Conservation (phyloP, 2,329 filamentous ascomycete species). For the Phyllosticta citribraziliensis region DNA sequence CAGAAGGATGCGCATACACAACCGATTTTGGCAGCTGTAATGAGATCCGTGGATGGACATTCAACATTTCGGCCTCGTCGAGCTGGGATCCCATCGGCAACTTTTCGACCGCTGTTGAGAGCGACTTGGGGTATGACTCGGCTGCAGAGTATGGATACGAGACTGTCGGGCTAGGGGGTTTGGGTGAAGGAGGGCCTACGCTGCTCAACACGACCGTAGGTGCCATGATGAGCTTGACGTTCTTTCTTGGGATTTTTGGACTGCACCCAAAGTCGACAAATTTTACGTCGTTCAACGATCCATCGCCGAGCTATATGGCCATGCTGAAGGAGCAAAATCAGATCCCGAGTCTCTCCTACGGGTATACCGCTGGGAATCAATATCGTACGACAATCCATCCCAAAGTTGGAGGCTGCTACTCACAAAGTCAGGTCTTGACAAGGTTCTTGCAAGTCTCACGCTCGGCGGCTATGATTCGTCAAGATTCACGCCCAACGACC, state of each 20-base stretch:
- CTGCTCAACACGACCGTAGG: slow-evolving; percentile 28
- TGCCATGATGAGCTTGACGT: slow-evolving; percentile 24
- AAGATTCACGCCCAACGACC: slow-evolving; percentile 20
- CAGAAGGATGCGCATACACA: slow-evolving; percentile 24
- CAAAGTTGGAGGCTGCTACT: not conserved
- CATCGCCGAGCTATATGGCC: slow-evolving; percentile 23
- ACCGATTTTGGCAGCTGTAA: slow-evolving; percentile 18
- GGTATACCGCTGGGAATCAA: slow-evolving; percentile 31
- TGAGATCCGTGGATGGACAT: slow-evolving; percentile 20
- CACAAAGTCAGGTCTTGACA: slow-evolving; percentile 13
- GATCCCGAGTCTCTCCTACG: slow-evolving; percentile 30
- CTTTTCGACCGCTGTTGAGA: slow-evolving; percentile 20
- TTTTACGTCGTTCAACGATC: slow-evolving; percentile 28
- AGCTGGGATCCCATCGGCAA: slow-evolving; percentile 25
- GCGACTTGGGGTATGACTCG: slow-evolving; percentile 19
- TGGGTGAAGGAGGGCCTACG: slow-evolving; percentile 18
- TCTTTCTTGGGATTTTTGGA: slow-evolving; percentile 30
- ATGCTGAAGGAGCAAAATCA: slow-evolving; percentile 18
- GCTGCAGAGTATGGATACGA: slow-evolving; percentile 28
- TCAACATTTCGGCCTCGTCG: slow-evolving; percentile 22
- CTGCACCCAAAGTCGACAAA: slow-evolving; percentile 29
- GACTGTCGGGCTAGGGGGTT: slow-evolving; percentile 22
- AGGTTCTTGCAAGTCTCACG: slow-evolving; percentile 24
- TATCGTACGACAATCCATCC: slow-evolving; percentile 12
- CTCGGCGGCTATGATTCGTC: slow-evolving; percentile 31